A percentile compares a stretch with the other conserved stretches of the same genome.
Evolutionary conservation across 2,329 filamentous ascomycete genomes (phyloP).

Genomic region (Colletotrichum scovillei): DNA sequence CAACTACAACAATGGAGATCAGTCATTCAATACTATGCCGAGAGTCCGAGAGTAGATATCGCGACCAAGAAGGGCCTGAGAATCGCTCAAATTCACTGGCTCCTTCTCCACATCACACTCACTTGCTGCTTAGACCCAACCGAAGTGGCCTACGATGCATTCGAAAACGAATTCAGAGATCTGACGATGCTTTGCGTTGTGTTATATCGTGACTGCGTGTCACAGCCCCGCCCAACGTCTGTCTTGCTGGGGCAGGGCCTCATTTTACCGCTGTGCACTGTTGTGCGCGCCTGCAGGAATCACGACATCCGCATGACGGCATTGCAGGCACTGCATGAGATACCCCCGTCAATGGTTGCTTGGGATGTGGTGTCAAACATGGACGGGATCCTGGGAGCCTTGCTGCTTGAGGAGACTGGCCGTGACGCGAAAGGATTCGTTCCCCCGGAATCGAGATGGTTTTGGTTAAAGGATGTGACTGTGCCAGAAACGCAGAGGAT

Average conservation of each 20-base stretch:
- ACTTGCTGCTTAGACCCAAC: conserved; percentile 30
- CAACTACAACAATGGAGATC: conserved; percentile 14
- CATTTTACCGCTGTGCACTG: conserved; percentile 24
- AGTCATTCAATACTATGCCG: conserved; percentile 11
- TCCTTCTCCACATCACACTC: conserved; percentile 19
- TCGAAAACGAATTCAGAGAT: conserved; percentile 27
- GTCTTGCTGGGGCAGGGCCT: conserved; percentile 28
- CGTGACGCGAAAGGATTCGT: conserved; percentile 25
- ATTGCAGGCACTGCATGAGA: conserved; percentile 17
- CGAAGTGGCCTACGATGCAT: conserved; percentile 34
- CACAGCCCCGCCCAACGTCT: background rate
- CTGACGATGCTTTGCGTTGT: conserved; percentile 23
- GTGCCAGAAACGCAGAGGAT: background rate
- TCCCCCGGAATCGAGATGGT: conserved; percentile 28
- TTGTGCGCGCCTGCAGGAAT: conserved; percentile 32
- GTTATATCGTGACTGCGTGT: conserved; percentile 18
- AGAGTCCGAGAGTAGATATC: background rate
- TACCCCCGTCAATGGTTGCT: conserved; percentile 31
- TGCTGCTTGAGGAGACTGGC: conserved; percentile 35
- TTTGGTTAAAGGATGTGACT: conserved; percentile 13
- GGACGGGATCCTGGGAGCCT: conserved; percentile 25
- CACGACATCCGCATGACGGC: conserved; percentile 34
- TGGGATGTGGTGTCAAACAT: conserved; percentile 30
- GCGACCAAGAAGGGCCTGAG: conserved; percentile 20
- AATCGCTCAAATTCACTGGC: conserved; percentile 30